Percentiles rank a stretch among this genome's conserved stretches.
phyloP scores from a whole-genome alignment of 2,329 filamentous ascomycete genomes.

The Colletotrichum euphorbiae region DNA sequence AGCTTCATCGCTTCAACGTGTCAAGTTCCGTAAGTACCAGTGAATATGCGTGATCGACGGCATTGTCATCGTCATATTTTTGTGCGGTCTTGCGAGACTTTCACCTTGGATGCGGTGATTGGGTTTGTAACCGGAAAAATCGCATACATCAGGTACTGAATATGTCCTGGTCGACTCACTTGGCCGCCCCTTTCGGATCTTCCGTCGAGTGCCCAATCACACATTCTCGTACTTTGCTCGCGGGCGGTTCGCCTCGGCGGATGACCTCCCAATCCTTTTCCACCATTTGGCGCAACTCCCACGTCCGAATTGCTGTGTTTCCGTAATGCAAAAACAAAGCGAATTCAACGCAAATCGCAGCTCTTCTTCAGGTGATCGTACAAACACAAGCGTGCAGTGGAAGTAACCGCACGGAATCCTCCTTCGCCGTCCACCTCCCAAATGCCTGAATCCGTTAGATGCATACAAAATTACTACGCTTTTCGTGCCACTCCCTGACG shows the following conservation, averaged over 20 bases:
- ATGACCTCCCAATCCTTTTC: constrained; percentile 2
- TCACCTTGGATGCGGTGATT: not conserved
- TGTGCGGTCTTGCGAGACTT: constrained; percentile 16
- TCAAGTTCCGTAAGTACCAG: constrained; percentile 23
- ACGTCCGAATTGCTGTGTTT: not conserved
- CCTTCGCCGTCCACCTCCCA: constrained; percentile 46
- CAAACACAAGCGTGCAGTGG: constrained; percentile 34
- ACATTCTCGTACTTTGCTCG: constrained; percentile 28
- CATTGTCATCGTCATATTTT: constrained; percentile 27
- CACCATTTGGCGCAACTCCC: constrained; percentile 8
- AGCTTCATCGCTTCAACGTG: constrained; percentile 38
- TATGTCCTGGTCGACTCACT: constrained; percentile 15
- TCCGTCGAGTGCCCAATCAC: constrained; percentile 28
- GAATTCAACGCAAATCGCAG: constrained; percentile 33
- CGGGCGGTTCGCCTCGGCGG: constrained; percentile 19
- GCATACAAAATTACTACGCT: constrained; percentile 55
- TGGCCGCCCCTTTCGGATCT: constrained; percentile 39
- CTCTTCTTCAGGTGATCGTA: constrained; percentile 40
- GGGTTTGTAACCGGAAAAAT: not conserved
- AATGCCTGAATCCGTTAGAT: constrained; percentile 52
- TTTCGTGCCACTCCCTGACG: constrained; percentile 52
- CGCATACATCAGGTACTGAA: constrained; percentile 3
- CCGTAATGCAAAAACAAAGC: constrained; percentile 14
- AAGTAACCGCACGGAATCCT: constrained; percentile 32
- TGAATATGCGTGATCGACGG: constrained; percentile 14